A percentile compares a stretch with the other conserved stretches of the same genome.
phyloP scores from a whole-genome alignment of 2,329 filamentous ascomycete species.

The Colletotrichum sp. region DNA sequence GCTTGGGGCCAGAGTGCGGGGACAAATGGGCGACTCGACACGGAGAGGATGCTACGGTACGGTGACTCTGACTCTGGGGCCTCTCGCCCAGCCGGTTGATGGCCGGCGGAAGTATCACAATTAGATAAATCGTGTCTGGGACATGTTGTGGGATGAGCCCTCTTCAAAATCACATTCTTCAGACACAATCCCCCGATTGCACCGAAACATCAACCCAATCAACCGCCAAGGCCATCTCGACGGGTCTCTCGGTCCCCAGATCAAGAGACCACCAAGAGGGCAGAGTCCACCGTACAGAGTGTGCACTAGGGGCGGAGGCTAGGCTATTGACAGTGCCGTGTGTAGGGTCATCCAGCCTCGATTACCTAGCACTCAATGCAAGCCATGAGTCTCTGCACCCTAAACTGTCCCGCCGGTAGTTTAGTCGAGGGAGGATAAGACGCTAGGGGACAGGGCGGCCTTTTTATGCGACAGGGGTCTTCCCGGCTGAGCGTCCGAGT shows the following conservation, averaged over 20 bases:
- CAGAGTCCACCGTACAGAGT: neutral
- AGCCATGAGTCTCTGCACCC: neutral
- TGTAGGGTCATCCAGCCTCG: neutral
- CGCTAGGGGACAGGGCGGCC: neutral
- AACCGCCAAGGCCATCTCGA: neutral
- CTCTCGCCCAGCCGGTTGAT: neutral
- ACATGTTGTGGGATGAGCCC: neutral
- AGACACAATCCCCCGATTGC: neutral
- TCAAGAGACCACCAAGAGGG: neutral
- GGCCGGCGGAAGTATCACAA: neutral
- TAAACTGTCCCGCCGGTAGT: neutral
- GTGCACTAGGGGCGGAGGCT: neutral
- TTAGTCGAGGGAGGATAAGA: neutral
- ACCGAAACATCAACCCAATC: slow-evolving; percentile 15
- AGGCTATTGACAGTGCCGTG: neutral
- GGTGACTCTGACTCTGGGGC: neutral
- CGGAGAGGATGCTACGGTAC: neutral
- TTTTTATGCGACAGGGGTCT: neutral
- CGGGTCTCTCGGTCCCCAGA: neutral
- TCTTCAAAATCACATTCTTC: neutral
- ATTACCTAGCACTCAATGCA: neutral
- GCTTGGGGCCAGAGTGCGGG: neutral
- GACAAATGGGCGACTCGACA: neutral
- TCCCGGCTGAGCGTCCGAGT: slow-evolving; percentile 3
- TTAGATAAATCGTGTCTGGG: neutral